Evolutionary conservation across 2,329 filamentous ascomycete species (phyloP).

Genomic region (Nemania sp.): DNA sequence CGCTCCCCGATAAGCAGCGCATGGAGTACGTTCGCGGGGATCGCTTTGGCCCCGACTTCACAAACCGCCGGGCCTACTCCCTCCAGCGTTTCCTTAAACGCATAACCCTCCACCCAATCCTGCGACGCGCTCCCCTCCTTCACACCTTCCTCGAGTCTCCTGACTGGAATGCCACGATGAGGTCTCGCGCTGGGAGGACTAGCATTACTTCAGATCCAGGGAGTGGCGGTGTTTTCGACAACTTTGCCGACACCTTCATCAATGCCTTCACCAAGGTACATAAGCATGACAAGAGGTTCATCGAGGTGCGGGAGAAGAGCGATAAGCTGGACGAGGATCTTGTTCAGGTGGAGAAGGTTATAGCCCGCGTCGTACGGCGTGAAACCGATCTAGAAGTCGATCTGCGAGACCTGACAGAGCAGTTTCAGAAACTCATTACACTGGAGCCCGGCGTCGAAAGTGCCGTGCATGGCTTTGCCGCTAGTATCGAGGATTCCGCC

Average conservation of each 20-base stretch:
- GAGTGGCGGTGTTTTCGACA: slow-evolving; percentile 82
- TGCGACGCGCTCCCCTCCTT: slow-evolving; percentile 81
- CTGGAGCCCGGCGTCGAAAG: slow-evolving; percentile 86
- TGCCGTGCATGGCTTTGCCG: slow-evolving; percentile 82
- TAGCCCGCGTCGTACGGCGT: slow-evolving; percentile 83
- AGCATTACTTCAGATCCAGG: slow-evolving; percentile 55
- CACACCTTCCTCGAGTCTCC: slow-evolving; percentile 88
- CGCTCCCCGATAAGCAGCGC: slow-evolving; percentile 96
- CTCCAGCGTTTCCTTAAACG: slow-evolving; percentile 89
- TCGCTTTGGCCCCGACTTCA: slow-evolving; percentile 93
- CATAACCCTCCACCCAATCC: slow-evolving; percentile 82
- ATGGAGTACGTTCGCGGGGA: slow-evolving; percentile 98
- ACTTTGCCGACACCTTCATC: slow-evolving; percentile 93
- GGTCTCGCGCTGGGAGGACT: slow-evolving; percentile 69
- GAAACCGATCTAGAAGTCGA: slow-evolving; percentile 88
- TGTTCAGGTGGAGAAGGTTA: slow-evolving; percentile 91
- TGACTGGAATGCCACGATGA: slow-evolving; percentile 98
- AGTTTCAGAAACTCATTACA: slow-evolving; percentile 90
- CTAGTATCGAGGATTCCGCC: slow-evolving; percentile 82
- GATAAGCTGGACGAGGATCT: slow-evolving; percentile 96
- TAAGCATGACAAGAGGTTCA: slow-evolving; percentile 91
- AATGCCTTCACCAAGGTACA: slow-evolving; percentile 97
- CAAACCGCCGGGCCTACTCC: slow-evolving; percentile 82
- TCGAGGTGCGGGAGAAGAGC: slow-evolving; percentile 89
- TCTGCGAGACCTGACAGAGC: slow-evolving; percentile 85